Percentiles rank a stretch among this genome's conserved stretches.
Evolutionary conservation across 2,329 filamentous ascomycete species (phyloP).

Genomic region (Penicillium expansum): DNA sequence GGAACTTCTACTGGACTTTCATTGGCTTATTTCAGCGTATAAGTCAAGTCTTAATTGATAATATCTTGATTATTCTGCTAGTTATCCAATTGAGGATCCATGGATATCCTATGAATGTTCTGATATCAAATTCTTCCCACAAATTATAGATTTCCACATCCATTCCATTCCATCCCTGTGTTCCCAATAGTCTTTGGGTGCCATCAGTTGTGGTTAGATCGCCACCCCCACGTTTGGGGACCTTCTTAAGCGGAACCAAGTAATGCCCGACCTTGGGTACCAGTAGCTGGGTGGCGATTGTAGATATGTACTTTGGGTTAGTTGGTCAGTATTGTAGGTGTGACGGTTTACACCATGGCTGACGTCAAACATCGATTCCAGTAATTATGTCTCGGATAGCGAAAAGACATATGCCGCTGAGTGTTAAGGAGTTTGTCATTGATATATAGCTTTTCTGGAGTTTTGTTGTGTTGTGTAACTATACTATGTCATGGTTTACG

Average conservation of each 20-base stretch:
- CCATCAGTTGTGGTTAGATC: background rate
- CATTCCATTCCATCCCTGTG: background rate
- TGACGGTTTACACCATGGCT: background rate
- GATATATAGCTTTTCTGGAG: background rate
- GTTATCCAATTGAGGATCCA: too few species aligned
- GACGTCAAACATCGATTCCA: background rate
- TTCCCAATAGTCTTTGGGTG: background rate
- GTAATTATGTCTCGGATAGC: background rate
- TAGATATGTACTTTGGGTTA: background rate
- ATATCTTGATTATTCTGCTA: background rate
- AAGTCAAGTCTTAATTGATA: background rate
- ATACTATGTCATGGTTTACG: background rate
- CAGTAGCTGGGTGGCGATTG: background rate
- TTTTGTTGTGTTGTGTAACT: background rate
- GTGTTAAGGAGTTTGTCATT: background rate
- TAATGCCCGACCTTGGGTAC: background rate
- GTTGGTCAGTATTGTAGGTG: background rate
- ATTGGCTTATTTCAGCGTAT: background rate
- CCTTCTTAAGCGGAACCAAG: background rate
- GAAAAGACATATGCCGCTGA: background rate
- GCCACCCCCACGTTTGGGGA: slow-evolving; percentile 4
- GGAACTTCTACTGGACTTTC: background rate
- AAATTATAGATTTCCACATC: background rate
- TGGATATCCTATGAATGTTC: background rate
- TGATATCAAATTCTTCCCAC: background rate